Evolutionary conservation across 192 early-diverging fungal species (phyloP), one percentile per base, ranked within the genome.

Genomic region (Coemansia sp.): DNA sequence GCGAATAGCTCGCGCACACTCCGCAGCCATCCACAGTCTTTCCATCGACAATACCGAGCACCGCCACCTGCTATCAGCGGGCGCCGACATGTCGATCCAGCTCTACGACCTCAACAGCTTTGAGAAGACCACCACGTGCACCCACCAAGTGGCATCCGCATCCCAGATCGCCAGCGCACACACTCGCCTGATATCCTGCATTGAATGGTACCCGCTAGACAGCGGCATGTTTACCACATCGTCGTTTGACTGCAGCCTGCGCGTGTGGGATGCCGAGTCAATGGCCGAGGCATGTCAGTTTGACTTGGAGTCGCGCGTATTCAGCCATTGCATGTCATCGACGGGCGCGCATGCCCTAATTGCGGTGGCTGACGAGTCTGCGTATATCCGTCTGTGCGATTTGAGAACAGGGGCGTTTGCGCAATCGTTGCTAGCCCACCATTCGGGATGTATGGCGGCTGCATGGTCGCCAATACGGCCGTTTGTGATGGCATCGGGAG

Each of bases 191-290:
- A 82, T 97, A 3, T 88, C 93, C 5, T 81, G 82, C 41, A 82
- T 94, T 0, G 73, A 80, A 4, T 97, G 95, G 95, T 96, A 91
- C 67, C 89, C 92, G 4, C 83, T 87, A 43, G 93, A 96, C 74
- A 89, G 87, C 15, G 94, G 94, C 37, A 85, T 96, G 82, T 96
- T 96, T 73, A 88, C 89, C 0, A 90, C 88, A 1, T 87, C 87
- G 0, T 93, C 93, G 0, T 89, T 89, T 62, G 95, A 97, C 71
- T 71, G 83, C 36, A 90, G 89, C 0, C 64, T 96, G 17, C 87
- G 90, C 39, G 86, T 92, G 15, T 96, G 93, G 93, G 94, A 97
- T 49, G 89, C 94, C 3, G 85, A 85, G 60, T 51, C 77, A 11
- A 86, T 97, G 89, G 64, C 86, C 61, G 71, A 85, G 14, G 90